A percentile compares a stretch with the other conserved stretches of the same genome.
These are phyloP conservation scores for Lophiotrema nucula DNA, from an alignment of 495 filamentous ascomycete species.

Conservation along the genomic window DNA sequence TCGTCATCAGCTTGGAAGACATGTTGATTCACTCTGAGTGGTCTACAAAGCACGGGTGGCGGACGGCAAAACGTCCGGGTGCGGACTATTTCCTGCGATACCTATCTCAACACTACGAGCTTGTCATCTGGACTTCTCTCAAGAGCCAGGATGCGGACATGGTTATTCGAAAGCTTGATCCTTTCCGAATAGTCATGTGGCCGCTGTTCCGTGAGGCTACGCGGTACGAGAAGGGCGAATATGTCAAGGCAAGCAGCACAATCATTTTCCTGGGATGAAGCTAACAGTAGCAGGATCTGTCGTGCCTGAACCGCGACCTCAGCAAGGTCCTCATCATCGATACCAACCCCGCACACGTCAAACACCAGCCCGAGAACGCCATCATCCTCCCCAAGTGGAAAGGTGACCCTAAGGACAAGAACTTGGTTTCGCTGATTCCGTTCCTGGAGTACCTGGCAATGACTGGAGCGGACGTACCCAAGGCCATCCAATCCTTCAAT, in stretches of 20 bases:
- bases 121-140: slow-evolving; percentile 89
- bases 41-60: slow-evolving; percentile 91
- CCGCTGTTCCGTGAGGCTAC: slow-evolving; percentile 93
- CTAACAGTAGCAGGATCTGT: slow-evolving; percentile 68
- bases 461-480: slow-evolving; percentile 73
- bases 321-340: slow-evolving; percentile 93
- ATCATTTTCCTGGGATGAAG: not conserved
- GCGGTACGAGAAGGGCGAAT: slow-evolving; percentile 89
- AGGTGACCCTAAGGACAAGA: slow-evolving; percentile 75
- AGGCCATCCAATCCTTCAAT: slow-evolving; percentile 82
- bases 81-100: slow-evolving; percentile 97
- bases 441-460: slow-evolving; percentile 96
- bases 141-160: slow-evolving; percentile 79
- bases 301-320: slow-evolving; percentile 91
- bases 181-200: slow-evolving; percentile 94
- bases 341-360: slow-evolving; percentile 74
- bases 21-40: slow-evolving; percentile 91
- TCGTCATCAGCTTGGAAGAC: slow-evolving; percentile 91
- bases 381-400: slow-evolving; percentile 88
- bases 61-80: slow-evolving; percentile 90
- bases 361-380: slow-evolving; percentile 87
- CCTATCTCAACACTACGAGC: slow-evolving; percentile 93
- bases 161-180: slow-evolving; percentile 88
- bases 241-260: slow-evolving; percentile 76
- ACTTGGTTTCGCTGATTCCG: slow-evolving; percentile 82